Conservation (phyloP, 1,284 basidiomycete species). For the Lentinula novae-zelandiae region DNA sequence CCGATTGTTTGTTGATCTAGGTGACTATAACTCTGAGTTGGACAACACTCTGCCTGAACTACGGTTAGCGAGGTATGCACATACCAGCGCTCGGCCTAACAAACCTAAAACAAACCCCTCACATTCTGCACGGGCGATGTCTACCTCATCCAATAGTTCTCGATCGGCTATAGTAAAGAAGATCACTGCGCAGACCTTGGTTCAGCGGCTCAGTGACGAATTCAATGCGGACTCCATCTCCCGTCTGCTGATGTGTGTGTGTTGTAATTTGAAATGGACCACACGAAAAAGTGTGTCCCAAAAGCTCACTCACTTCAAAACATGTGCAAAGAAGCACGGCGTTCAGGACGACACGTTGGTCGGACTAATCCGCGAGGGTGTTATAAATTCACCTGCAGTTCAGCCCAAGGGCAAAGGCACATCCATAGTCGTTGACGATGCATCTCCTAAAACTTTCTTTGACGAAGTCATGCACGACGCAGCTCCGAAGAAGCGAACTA, state of each 20-base stretch:
- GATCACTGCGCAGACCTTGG: background rate
- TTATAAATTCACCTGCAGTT: slow-evolving; percentile 25
- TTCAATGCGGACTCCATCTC: slow-evolving; percentile 45
- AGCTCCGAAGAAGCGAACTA: slow-evolving; percentile 40
- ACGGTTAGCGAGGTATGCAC: slow-evolving; percentile 32
- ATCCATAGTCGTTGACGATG: slow-evolving; percentile 11
- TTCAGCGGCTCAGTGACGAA: slow-evolving; percentile 26
- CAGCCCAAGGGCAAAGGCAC: slow-evolving; percentile 22
- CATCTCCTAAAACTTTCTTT: slow-evolving; percentile 42
- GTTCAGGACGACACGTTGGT: slow-evolving; percentile 53
- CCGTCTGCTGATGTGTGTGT: slow-evolving; percentile 54
- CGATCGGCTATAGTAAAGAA: background rate
- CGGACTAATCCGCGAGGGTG: slow-evolving; percentile 47
- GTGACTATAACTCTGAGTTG: slow-evolving; percentile 9
- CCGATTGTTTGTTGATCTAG: background rate
- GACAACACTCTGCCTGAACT: slow-evolving; percentile 5
- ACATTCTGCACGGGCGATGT: background rate
- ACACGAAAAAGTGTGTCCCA: slow-evolving; percentile 54
- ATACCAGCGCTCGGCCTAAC: slow-evolving; percentile 10
- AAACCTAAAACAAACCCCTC: background rate
- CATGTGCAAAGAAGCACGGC: slow-evolving; percentile 59
- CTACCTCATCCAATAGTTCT: background rate
- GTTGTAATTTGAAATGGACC: slow-evolving; percentile 67
- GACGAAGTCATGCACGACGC: slow-evolving; percentile 47
- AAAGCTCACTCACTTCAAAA: slow-evolving; percentile 62